These are phyloP conservation scores for Leccinum obscurum DNA, from an alignment of 768 basidiomycete species.

Conservation along the genomic window DNA sequence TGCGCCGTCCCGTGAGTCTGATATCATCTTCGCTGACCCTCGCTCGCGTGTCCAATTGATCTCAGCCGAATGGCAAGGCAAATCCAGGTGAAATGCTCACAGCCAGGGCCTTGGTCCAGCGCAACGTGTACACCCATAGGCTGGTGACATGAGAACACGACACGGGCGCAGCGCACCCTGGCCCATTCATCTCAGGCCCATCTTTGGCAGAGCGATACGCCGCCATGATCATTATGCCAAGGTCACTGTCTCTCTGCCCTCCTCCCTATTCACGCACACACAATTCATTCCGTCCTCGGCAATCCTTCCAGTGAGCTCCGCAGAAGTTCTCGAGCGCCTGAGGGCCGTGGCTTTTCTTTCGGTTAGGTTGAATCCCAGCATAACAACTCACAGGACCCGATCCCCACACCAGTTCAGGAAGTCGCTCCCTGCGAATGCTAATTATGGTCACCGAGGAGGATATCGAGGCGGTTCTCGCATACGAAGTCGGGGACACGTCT, in stretches of 20 bases:
- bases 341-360: slow-evolving; percentile 24
- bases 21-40: slow-evolving; percentile 15
- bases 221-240: slow-evolving; percentile 17
- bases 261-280: slow-evolving; percentile 12
- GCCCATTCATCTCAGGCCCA: slow-evolving; percentile 16
- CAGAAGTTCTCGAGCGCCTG: slow-evolving; percentile 16
- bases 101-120: slow-evolving; percentile 12
- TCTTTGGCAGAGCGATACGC: slow-evolving; percentile 10
- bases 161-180: slow-evolving; percentile 16
- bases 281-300: slow-evolving; percentile 10
- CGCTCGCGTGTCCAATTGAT: slow-evolving; percentile 14
- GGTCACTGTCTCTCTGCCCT: slow-evolving; percentile 7
- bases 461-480: slow-evolving; percentile 18
- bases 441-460: slow-evolving; percentile 28
- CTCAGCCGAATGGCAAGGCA: slow-evolving; percentile 9
- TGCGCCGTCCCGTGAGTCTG: slow-evolving; percentile 16
- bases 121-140: slow-evolving; percentile 18
- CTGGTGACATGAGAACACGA: slow-evolving; percentile 27
- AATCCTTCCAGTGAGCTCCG: slow-evolving; percentile 12
- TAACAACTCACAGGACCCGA: slow-evolving; percentile 16
- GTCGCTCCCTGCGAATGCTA: slow-evolving; percentile 13
- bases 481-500: slow-evolving; percentile 7
- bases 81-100: slow-evolving; percentile 17
- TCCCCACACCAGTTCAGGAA: slow-evolving; percentile 20
- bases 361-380: slow-evolving; percentile 24